Percentiles rank a stretch among this genome's conserved stretches.
Evolutionary conservation across 306 rosid species (phyloP).

Genomic region (Senna siamea): DNA sequence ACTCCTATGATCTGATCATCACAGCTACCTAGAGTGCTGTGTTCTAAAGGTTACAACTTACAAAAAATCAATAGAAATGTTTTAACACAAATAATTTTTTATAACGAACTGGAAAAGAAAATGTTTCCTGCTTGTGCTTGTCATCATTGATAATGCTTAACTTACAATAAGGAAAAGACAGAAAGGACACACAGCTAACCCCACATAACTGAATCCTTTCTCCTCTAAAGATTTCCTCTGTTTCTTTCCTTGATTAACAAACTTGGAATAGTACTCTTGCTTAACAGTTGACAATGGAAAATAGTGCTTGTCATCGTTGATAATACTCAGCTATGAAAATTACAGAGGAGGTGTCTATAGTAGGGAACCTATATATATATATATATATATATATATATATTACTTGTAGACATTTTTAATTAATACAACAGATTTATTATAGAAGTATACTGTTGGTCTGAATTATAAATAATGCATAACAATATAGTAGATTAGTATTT

Average conservation of each 20-base stretch:
- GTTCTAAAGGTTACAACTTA: neutral
- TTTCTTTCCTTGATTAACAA: neutral
- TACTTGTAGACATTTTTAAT: neutral
- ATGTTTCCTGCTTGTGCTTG: neutral
- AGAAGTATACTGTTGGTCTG: neutral
- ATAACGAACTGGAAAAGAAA: too few relatives aligned
- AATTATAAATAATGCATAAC: neutral
- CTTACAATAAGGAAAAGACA: neutral
- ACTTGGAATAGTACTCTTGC: too few relatives aligned
- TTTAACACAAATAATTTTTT: too few relatives aligned
- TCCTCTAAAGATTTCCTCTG: neutral
- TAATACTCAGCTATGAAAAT: conserved; percentile 8
- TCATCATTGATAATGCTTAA: neutral
- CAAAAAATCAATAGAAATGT: neutral
- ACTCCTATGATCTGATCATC: neutral
- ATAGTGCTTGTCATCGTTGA: neutral
- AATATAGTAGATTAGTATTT: neutral
- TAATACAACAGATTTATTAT: conserved; percentile 1
- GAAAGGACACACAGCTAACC: neutral
- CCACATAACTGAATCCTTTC: neutral
- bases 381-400: neutral
- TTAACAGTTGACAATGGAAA: neutral
- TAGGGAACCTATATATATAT: too few relatives aligned
- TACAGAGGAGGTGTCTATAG: neutral
- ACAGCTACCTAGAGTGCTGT: too few relatives aligned